Percentiles rank a stretch among this genome's conserved stretches.
Conservation (phyloP, 257 asterid species). For the Solanum chilense region DNA sequence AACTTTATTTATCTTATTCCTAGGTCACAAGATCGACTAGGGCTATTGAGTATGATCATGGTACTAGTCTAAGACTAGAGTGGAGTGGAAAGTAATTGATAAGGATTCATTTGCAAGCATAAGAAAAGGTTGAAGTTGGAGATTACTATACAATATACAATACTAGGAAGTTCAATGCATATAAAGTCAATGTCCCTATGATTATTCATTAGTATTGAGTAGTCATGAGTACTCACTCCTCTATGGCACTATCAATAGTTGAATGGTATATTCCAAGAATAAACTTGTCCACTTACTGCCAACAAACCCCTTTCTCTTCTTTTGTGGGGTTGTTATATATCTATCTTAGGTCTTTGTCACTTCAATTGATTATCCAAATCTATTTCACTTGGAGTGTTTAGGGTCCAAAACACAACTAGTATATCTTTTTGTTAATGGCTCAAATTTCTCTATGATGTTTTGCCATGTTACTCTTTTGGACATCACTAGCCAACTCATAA, state of each 20-base stretch:
- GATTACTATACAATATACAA: neutral
- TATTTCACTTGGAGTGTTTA: neutral
- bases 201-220: neutral
- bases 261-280: slow-evolving; percentile 4
- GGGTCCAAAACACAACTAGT: neutral
- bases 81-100: neutral
- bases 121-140: neutral
- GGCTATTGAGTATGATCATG: neutral
- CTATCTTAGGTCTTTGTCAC: neutral
- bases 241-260: neutral
- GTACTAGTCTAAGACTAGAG: neutral
- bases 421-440: neutral
- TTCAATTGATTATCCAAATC: neutral
- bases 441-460: neutral
- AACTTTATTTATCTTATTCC: neutral
- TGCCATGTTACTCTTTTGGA: neutral
- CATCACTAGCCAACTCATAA: neutral
- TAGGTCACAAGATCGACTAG: neutral
- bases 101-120: neutral
- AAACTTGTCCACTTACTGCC: neutral
- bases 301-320: neutral
- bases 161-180: neutral
- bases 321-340: neutral
- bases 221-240: neutral
- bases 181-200: neutral